phyloP scores from a whole-genome alignment of 768 basidiomycete species.

The Suillus spraguei region DNA sequence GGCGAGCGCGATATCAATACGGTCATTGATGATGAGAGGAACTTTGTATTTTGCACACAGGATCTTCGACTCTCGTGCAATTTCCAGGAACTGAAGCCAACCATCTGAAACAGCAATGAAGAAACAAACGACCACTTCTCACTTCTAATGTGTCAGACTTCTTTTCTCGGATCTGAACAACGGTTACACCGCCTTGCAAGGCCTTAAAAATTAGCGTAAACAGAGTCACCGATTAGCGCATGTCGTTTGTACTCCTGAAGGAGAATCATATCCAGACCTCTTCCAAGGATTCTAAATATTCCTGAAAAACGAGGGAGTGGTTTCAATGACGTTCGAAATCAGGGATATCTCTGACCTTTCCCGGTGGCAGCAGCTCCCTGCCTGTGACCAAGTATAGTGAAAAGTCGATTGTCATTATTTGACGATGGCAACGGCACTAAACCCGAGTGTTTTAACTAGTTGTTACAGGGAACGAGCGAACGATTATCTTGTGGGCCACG shows the following conservation, averaged over 20 bases:
- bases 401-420: conserved; percentile 47
- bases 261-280: conserved; percentile 45
- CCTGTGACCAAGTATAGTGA: conserved; percentile 90
- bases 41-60: conserved; percentile 78
- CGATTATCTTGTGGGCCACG: neutral
- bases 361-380: conserved; percentile 70
- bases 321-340: conserved; percentile 6
- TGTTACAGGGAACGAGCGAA: neutral
- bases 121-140: conserved; percentile 24
- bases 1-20: conserved; percentile 85
- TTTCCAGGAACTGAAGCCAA: conserved; percentile 64
- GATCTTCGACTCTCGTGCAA: conserved; percentile 68
- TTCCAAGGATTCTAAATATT: conserved; percentile 74
- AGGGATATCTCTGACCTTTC: conserved; percentile 52
- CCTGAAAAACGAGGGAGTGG: conserved; percentile 38
- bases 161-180: conserved; percentile 93
- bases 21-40: conserved; percentile 86
- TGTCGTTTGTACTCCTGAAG: neutral
- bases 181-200: conserved; percentile 82
- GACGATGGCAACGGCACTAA: conserved; percentile 4
- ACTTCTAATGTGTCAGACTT: conserved; percentile 79
- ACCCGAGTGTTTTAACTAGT: neutral
- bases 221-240: neutral
- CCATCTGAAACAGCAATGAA: conserved; percentile 3
- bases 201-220: conserved; percentile 47